These are phyloP conservation scores for Metschnikowia gelsemii DNA, from an alignment of 805 yeast species.

Conservation along the genomic window DNA sequence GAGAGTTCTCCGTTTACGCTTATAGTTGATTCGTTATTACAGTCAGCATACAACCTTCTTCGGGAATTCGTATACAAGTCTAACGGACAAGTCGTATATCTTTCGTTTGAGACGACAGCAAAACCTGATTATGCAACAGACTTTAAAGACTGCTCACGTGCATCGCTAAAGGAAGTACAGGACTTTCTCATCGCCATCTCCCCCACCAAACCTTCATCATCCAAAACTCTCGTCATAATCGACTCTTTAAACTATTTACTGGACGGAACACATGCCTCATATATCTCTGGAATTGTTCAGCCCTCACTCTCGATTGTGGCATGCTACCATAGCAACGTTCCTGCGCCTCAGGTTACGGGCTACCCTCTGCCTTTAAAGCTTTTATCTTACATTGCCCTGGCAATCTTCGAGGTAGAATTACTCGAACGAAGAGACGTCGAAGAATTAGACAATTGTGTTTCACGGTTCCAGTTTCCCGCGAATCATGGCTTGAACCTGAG, in stretches of 20 bases:
- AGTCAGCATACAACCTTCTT: slow-evolving; percentile 58
- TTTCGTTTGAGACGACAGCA: slow-evolving; percentile 67
- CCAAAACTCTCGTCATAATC: slow-evolving; percentile 50
- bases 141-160: slow-evolving; percentile 46
- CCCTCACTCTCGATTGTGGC: slow-evolving; percentile 36
- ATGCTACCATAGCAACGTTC: slow-evolving; percentile 39
- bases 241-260: slow-evolving; percentile 68
- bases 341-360: slow-evolving; percentile 40
- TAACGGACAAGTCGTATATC: slow-evolving; percentile 43
- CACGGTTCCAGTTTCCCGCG: slow-evolving; percentile 48
- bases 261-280: slow-evolving; percentile 44
- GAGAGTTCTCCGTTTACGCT: slow-evolving; percentile 76
- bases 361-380: slow-evolving; percentile 56
- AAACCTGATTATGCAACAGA: slow-evolving; percentile 50
- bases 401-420: slow-evolving; percentile 64
- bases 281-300: slow-evolving; percentile 47
- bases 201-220: slow-evolving; percentile 14
- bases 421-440: slow-evolving; percentile 37
- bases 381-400: slow-evolving; percentile 70
- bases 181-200: slow-evolving; percentile 24
- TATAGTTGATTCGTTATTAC: slow-evolving; percentile 66
- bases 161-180: slow-evolving; percentile 20
- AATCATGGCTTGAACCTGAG: slow-evolving; percentile 45
- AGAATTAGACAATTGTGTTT: slow-evolving; percentile 39
- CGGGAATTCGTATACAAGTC: slow-evolving; percentile 54